Evolutionary conservation across 257 asterid species (phyloP).

Genomic region (Nicotiana noctiflora): DNA sequence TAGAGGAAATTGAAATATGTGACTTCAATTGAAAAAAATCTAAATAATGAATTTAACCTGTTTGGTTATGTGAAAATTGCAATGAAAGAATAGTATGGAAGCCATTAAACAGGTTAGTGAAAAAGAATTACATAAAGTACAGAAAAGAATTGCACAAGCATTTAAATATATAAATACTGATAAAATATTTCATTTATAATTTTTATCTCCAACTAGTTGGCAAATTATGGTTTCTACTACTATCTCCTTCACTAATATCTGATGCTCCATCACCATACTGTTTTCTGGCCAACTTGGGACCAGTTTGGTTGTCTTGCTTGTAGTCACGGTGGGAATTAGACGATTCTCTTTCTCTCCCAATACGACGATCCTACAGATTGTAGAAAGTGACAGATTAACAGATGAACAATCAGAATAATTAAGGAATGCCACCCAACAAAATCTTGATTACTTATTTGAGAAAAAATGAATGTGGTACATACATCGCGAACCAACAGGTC

Average conservation of each 20-base stretch:
- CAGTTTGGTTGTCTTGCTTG: slow-evolving; percentile 29
- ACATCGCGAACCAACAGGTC: slow-evolving; percentile 68
- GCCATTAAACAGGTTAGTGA: not conserved
- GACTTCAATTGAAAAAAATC: not conserved
- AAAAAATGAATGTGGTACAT: slow-evolving; percentile 15
- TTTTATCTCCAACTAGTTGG: slow-evolving; percentile 37
- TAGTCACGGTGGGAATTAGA: slow-evolving; percentile 34
- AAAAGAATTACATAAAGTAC: slow-evolving; percentile 16
- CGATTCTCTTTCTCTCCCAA: slow-evolving; percentile 30
- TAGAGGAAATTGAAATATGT: not conserved
- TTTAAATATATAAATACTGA: slow-evolving; percentile 13
- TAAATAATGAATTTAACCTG: not conserved
- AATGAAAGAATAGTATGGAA: not conserved
- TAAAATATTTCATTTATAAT: not conserved
- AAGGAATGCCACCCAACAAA: not conserved
- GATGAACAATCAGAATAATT: not conserved
- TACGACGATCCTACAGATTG: slow-evolving; percentile 47
- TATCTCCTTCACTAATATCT: slow-evolving; percentile 41
- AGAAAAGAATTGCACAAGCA: slow-evolving; percentile 11
- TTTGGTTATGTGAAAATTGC: not conserved
- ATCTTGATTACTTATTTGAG: not conserved
- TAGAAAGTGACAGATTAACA: not conserved
- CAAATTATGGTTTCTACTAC: slow-evolving; percentile 34
- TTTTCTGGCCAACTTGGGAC: slow-evolving; percentile 28
- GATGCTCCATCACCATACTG: slow-evolving; percentile 36